Evolutionary conservation across 805 yeast species (phyloP).

Genomic region (Hanseniaspora vineae): DNA sequence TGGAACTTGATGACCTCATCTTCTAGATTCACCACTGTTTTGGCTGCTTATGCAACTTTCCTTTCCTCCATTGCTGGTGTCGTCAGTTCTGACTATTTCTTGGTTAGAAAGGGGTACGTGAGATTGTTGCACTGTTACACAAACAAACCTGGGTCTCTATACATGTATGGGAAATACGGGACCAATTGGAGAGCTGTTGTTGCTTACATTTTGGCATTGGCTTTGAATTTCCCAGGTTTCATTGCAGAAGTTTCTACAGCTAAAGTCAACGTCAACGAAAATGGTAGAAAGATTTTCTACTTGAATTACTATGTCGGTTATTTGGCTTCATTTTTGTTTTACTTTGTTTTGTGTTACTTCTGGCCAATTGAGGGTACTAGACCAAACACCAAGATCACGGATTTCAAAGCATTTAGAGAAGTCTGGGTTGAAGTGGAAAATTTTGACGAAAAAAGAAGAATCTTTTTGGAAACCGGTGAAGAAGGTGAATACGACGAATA

Average conservation of each 20-base stretch:
- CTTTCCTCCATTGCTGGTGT: conserved; percentile 76
- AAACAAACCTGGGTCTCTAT: conserved; percentile 31
- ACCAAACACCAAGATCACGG: conserved; percentile 20
- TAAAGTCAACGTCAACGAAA: conserved; percentile 45
- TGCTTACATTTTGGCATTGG: conserved; percentile 69
- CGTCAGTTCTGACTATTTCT: conserved; percentile 51
- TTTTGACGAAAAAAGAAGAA: conserved; percentile 30
- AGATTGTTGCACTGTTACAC: conserved; percentile 52
- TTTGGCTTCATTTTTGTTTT: conserved; percentile 40
- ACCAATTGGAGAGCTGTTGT: conserved; percentile 74
- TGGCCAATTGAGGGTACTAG: conserved; percentile 43
- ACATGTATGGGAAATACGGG: conserved; percentile 52
- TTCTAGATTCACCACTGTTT: conserved; percentile 63
- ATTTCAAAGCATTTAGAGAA: conserved; percentile 21
- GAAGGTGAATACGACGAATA: conserved; percentile 1
- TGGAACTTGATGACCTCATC: conserved; percentile 68
- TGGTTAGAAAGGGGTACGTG: conserved; percentile 63
- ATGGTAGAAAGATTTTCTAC: conserved; percentile 62
- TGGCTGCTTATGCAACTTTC: conserved; percentile 74
- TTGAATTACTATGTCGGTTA: conserved; percentile 73
- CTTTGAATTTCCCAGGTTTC: conserved; percentile 78
- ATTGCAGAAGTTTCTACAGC: conserved; percentile 69
- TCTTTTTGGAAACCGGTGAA: conserved; percentile 9
- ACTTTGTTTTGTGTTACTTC: conserved; percentile 37
- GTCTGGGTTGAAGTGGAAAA: conserved; percentile 51